These are phyloP conservation scores for Samsoniella hepiali DNA, from an alignment of 2,329 filamentous ascomycete species.

Conservation along the genomic window DNA sequence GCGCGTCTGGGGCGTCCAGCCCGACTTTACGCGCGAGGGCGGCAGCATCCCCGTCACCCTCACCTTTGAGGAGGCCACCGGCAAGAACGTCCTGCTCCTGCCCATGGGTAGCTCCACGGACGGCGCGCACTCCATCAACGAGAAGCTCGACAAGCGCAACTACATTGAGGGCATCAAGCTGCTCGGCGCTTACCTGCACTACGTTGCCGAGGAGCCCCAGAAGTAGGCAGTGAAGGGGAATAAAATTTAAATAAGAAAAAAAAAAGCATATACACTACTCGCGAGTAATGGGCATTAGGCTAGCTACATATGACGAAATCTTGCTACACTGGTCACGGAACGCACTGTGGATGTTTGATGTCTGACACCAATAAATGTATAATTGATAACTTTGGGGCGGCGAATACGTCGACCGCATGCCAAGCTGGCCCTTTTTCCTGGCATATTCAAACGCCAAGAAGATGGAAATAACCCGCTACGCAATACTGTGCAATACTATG, in stretches of 20 bases:
- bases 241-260: slow-evolving; percentile 8
- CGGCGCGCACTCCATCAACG: slow-evolving; percentile 95
- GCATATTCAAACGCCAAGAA: background rate
- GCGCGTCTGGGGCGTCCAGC: slow-evolving; percentile 88
- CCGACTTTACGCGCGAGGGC: slow-evolving; percentile 94
- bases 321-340: background rate
- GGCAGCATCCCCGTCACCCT: slow-evolving; percentile 96
- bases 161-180: slow-evolving; percentile 98
- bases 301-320: background rate
- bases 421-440: background rate
- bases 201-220: slow-evolving; percentile 84
- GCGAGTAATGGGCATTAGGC: slow-evolving; percentile 17
- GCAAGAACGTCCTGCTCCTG: slow-evolving; percentile 93
- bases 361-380: background rate
- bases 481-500: background rate
- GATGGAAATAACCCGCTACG: background rate
- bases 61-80: slow-evolving; percentile 95
- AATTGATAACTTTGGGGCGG: background rate
- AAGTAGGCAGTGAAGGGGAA: slow-evolving; percentile 22
- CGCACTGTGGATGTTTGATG: background rate
- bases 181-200: slow-evolving; percentile 91
- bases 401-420: background rate
- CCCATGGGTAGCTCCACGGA: slow-evolving; percentile 98
- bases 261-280: background rate
- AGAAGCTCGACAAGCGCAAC: slow-evolving; percentile 95